phyloP scores from a whole-genome alignment of 1,139 yeast species.

The Spencermartinsiella ligniputridi region DNA sequence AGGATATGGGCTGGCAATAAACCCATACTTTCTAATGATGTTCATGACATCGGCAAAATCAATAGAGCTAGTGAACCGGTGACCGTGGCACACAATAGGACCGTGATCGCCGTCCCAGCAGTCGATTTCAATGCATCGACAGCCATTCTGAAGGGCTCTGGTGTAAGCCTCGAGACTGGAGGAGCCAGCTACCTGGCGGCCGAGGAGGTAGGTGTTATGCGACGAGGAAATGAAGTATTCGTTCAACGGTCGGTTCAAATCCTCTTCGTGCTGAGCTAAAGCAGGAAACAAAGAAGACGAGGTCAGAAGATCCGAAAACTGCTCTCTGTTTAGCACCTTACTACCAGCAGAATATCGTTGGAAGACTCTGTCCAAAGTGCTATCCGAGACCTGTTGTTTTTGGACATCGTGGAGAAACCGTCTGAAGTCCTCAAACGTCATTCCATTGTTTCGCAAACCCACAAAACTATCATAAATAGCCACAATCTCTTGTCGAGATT shows the following conservation, averaged over 20 bases:
- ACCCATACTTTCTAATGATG: constrained; percentile 77
- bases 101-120: constrained; percentile 86
- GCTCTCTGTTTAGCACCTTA: constrained; percentile 41
- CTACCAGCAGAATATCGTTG: constrained; percentile 35
- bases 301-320: constrained; percentile 48
- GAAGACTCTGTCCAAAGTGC: constrained; percentile 39
- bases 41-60: constrained; percentile 64
- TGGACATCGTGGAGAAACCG: constrained; percentile 51
- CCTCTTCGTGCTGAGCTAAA: constrained; percentile 34
- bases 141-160: constrained; percentile 84
- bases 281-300: constrained; percentile 45
- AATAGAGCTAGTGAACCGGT: constrained; percentile 71
- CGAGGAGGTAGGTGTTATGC: constrained; percentile 87
- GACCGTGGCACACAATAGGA: constrained; percentile 90
- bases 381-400: constrained; percentile 39
- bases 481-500: constrained; percentile 48
- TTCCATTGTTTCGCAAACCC: constrained; percentile 10
- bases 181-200: constrained; percentile 87
- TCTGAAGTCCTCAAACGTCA: constrained; percentile 40
- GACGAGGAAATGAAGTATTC: constrained; percentile 90
- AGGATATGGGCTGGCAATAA: constrained; percentile 78
- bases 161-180: constrained; percentile 90
- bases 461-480: constrained; percentile 36
- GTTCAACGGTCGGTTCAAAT: constrained; percentile 65
- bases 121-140: constrained; percentile 89